Base-by-base conservation (phyloP, 352 stramenopile species). In the Thalassiosira sp. region DNA sequence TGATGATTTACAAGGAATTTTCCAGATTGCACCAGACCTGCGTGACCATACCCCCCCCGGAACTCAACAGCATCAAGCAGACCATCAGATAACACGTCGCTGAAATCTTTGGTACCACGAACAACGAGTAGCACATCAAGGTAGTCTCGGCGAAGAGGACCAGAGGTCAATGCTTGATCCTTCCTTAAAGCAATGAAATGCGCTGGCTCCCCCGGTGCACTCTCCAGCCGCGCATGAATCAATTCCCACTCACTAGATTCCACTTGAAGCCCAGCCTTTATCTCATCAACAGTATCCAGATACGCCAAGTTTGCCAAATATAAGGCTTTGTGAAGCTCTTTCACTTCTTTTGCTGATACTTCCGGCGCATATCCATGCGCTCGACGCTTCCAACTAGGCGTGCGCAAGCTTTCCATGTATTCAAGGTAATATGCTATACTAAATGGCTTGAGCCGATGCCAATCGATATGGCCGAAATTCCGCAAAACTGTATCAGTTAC, bases 391-490 rank as follows among this genome's bases (percentile, higher is more conserved):
- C 59, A 77, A 24, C 68, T 77, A 1, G 68, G 68, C 3, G 68
- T 77, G 15, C 15, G 22, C n/a, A 72, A n/a, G 16, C 45, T 53
- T 40, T 77, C 68, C 22, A 48, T 51, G 11, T 77, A 42, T 28
- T 77, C 68, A 1, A 77, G 13, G 35, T 56, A 77, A 40, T 77
- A 77, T 2, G 56, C 33, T 18, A 64, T 22, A n/a, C 25, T 24
- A 28, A 65, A 60, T 46, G 48, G 40, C 28, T 37, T 33, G 2
- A 77, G 61, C 16, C 53, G 42, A 51, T 48, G 28, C 35, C 37
- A 77, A 61, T 77, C 68, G 45, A 77, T 65, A 24, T 77, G 58
- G 10, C 49, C 60, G 25, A 76, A 71, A 49, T 69, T 69, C 22
- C 59, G 42, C 22, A 28, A 24, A 13, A 69, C 40, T n/a, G 59